These are phyloP conservation scores for Miamiensis avidus DNA, from an alignment of 169 alveolate genomes.

Conservation along the genomic window DNA sequence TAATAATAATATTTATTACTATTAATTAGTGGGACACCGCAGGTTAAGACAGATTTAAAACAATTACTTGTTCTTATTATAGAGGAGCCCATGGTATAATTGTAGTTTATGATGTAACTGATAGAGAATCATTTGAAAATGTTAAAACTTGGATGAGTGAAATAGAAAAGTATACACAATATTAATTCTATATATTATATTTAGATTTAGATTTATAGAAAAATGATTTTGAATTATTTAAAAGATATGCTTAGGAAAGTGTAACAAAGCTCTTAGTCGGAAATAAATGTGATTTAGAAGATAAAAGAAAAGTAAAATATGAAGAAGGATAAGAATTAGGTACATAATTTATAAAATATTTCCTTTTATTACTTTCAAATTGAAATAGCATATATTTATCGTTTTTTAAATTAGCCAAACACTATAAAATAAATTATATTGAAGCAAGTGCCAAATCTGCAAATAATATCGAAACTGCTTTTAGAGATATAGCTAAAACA, in stretches of 20 bases:
- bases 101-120: constrained; percentile 75
- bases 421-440: constrained; percentile 59
- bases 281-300: constrained; percentile 76
- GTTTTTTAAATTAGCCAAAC: constrained; percentile 27
- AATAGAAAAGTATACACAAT: constrained; percentile 85
- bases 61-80: constrained; percentile 66
- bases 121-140: constrained; percentile 63
- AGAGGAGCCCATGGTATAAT: constrained; percentile 74
- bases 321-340: constrained; percentile 74
- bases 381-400: not conserved
- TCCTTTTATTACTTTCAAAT: not conserved
- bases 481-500: constrained; percentile 67
- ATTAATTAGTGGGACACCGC: constrained; percentile 74
- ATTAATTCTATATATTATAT: not conserved
- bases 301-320: constrained; percentile 57
- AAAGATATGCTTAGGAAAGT: constrained; percentile 64
- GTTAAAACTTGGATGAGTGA: constrained; percentile 96
- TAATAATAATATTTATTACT: not conserved
- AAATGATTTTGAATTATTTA: not conserved
- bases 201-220: not conserved
- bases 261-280: constrained; percentile 73
- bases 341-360: not conserved
- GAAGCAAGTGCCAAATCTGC: constrained; percentile 78
- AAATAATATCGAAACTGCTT: constrained; percentile 65
- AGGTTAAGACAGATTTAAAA: constrained; percentile 70